A percentile compares a stretch with the other conserved stretches of the same genome.
Evolutionary conservation across 2,329 filamentous ascomycete genomes (phyloP).

Genomic region (Cladophialophora exuberans): DNA sequence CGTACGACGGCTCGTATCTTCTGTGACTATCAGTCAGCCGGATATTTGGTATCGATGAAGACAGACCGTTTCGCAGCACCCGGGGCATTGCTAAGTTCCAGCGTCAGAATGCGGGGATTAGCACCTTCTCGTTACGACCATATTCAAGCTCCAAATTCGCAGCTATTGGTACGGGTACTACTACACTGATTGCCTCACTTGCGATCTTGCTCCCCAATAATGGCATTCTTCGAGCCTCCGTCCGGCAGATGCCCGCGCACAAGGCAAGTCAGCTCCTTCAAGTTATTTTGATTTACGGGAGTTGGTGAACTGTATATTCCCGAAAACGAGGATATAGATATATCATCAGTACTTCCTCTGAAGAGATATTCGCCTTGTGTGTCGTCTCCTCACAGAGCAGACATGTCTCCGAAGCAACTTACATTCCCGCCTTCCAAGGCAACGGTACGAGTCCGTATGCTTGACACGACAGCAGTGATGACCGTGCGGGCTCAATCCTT

Average conservation of each 20-base stretch:
- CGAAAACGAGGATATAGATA: too few species aligned
- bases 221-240: background rate
- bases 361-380: too few species aligned
- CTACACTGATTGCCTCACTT: background rate
- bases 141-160: background rate
- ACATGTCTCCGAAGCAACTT: background rate
- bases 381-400: too few species aligned
- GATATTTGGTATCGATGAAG: too few species aligned
- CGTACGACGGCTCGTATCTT: background rate
- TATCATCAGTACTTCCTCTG: too few species aligned
- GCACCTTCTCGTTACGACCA: background rate
- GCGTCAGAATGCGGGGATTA: background rate
- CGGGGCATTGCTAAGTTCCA: too few species aligned
- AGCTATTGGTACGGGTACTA: background rate
- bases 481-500: slow-evolving; percentile 22
- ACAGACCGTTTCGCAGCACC: background rate
- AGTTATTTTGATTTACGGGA: too few species aligned
- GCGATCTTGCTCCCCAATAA: background rate
- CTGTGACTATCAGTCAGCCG: background rate
- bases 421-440: slow-evolving; percentile 11
- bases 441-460: slow-evolving; percentile 16
- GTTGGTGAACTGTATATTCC: too few species aligned
- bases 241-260: background rate
- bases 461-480: slow-evolving; percentile 22
- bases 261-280: too few species aligned